Evolutionary conservation across 2,329 filamentous ascomycete genomes (phyloP), one percentile per base, ranked within the genome.

Genomic region (Westerdykella ornata): DNA sequence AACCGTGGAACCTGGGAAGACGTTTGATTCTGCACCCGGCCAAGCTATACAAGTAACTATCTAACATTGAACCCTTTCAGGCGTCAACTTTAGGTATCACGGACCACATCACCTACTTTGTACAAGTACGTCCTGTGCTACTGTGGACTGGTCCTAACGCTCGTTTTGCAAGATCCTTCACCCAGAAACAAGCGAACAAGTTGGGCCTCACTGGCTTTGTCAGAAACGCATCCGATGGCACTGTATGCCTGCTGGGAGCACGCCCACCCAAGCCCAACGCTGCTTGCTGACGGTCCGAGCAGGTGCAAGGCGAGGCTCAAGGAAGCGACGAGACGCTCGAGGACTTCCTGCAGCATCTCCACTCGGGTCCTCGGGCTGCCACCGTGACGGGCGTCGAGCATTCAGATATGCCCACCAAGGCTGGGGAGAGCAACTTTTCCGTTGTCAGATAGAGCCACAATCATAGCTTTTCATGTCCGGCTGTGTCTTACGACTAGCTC

Each of bases 271-370:
- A 39, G 34, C 30, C 34, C 35, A 29, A 13, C 28, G 32, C 31
- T 33, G n/a, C 35, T 12, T 17, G 19, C 35, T 42, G n/a, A 34
- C 33, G 2, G n/a, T 18, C 14, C 30, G 19, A 9, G 12, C 51
- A 95, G 87, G 89, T 97, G 35, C 80, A 87, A 59, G 90, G 90
- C 18, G 89, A 96, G 68, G 88, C 83, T 4, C 90, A 97, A 62
- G 89, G 88, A 20, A 72, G 77, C 2, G 73, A 81, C 1, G 74
- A 79, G 1, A 67, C 75, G 2, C 63, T 97, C 18, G 67, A 80
- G 39, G 76, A 80, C 41, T 84, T 96, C 50, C 68, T 94, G 28
- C 78, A 83, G 52, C 81, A 87, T 47, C 70, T 96, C 35, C 76
- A 88, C 56, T 75, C 79, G 39, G 90, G 90, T 0, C 89, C 89